Conservation (phyloP, 371 early-diverging fungal species). For the Saksenaea oblongispora region DNA sequence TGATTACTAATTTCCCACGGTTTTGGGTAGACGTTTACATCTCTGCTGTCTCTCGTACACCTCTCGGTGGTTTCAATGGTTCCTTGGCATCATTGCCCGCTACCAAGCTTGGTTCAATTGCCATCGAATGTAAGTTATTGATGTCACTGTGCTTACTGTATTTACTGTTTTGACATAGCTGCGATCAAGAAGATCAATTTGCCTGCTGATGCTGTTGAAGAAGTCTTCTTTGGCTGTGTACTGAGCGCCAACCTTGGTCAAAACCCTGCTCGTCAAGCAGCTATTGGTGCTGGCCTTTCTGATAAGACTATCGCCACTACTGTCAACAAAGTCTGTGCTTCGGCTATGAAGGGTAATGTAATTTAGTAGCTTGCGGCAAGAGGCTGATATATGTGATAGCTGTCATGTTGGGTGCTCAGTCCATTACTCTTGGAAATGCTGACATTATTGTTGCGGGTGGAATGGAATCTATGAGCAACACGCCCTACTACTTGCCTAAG, state of each 20-base stretch:
- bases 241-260: conserved; percentile 89
- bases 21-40: conserved; percentile 77
- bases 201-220: conserved; percentile 73
- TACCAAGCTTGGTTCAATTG: conserved; percentile 84
- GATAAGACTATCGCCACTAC: conserved; percentile 82
- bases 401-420: conserved; percentile 82
- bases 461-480: conserved; percentile 97
- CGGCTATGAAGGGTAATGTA: conserved; percentile 86
- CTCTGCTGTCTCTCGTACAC: conserved; percentile 89
- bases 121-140: conserved; percentile 77
- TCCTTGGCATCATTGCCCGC: conserved; percentile 86
- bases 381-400: conserved; percentile 41
- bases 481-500: conserved; percentile 89
- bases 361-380: neutral
- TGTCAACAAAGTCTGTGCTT: conserved; percentile 98
- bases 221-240: conserved; percentile 89
- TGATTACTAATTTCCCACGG: conserved; percentile 1
- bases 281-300: conserved; percentile 85
- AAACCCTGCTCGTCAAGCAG: conserved; percentile 96
- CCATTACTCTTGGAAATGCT: conserved; percentile 81
- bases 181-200: conserved; percentile 76
- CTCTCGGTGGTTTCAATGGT: conserved; percentile 93
- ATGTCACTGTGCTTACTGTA: neutral
- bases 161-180: conserved; percentile 35
- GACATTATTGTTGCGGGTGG: conserved; percentile 93